Conservation (phyloP, 441 rosid species). For the Aquilaria agallochum region DNA sequence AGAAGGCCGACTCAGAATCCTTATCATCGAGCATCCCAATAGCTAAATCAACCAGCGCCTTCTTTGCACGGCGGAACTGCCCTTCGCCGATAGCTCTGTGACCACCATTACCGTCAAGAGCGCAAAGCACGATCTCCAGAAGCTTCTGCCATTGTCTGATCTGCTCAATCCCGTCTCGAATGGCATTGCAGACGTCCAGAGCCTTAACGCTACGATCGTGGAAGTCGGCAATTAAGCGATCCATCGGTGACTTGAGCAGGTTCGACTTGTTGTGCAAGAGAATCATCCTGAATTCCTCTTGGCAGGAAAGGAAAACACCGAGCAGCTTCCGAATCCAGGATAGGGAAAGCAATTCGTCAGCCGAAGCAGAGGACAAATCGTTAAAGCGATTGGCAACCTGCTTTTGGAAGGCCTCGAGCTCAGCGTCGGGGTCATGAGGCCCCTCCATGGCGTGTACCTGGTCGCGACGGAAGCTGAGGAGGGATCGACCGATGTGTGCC, state of each 20-base stretch:
- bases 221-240: slow-evolving; percentile 59
- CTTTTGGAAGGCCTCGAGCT: slow-evolving; percentile 65
- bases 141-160: slow-evolving; percentile 90
- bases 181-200: slow-evolving; percentile 89
- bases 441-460: slow-evolving; percentile 43
- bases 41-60: slow-evolving; percentile 68
- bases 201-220: slow-evolving; percentile 83
- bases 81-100: slow-evolving; percentile 69
- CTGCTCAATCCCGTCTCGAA: slow-evolving; percentile 85
- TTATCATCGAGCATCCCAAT: slow-evolving; percentile 84
- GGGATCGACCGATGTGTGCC: slow-evolving; percentile 43
- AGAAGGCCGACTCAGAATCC: slow-evolving; percentile 38
- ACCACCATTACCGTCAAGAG: slow-evolving; percentile 34
- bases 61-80: slow-evolving; percentile 79
- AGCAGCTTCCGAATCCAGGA: slow-evolving; percentile 70
- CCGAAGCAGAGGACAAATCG: slow-evolving; percentile 34
- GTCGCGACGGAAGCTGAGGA: slow-evolving; percentile 59
- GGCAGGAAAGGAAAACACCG: slow-evolving; percentile 56
- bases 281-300: slow-evolving; percentile 62
- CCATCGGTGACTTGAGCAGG: slow-evolving; percentile 46
- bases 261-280: slow-evolving; percentile 28
- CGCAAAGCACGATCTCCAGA: slow-evolving; percentile 67
- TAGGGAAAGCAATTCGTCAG: slow-evolving; percentile 61
- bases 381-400: slow-evolving; percentile 47
- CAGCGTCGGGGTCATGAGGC: slow-evolving; percentile 30